These are phyloP conservation scores for Mycosphaerelloides madeirae DNA, from an alignment of 2,329 filamentous ascomycete genomes.

Conservation along the genomic window DNA sequence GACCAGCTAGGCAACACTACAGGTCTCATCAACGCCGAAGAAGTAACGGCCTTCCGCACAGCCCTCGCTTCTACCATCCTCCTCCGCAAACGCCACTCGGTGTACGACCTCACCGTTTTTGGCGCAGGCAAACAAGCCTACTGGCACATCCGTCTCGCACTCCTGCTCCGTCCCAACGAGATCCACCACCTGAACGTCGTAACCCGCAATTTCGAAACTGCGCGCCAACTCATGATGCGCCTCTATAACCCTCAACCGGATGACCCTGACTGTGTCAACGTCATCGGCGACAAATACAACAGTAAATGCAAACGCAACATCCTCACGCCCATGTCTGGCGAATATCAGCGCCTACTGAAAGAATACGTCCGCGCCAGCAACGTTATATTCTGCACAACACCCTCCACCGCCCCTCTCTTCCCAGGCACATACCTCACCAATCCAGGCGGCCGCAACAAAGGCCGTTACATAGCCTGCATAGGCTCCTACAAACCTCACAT, in stretches of 20 bases:
- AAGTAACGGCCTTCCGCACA: conserved; percentile 66
- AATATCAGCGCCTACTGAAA: conserved; percentile 62
- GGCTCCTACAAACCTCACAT: conserved; percentile 66
- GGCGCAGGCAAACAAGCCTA: conserved; percentile 87
- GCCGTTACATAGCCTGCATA: conserved; percentile 66
- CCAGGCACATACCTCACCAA: conserved; percentile 67
- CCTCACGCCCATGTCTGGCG: conserved; percentile 66
- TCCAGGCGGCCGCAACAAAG: conserved; percentile 64
- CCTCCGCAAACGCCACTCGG: conserved; percentile 58
- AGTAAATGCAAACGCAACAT: conserved; percentile 58
- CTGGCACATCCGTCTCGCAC: conserved; percentile 84
- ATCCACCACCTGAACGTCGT: conserved; percentile 79
- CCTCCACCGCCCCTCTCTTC: conserved; percentile 69
- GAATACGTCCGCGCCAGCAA: conserved; percentile 68
- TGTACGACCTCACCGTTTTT: conserved; percentile 77
- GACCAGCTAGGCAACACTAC: conserved; percentile 54
- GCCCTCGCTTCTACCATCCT: conserved; percentile 60
- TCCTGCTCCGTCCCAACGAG: conserved; percentile 64
- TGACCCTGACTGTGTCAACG: conserved; percentile 32
- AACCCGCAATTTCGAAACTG: conserved; percentile 64
- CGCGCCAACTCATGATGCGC: conserved; percentile 48
- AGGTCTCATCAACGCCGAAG: conserved; percentile 62
- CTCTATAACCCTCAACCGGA: conserved; percentile 47
- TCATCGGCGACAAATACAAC: conserved; percentile 36
- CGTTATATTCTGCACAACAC: conserved; percentile 85